Conservation (phyloP, 176 grass and related monocot genomes). For the Eragrostis curvula region DNA sequence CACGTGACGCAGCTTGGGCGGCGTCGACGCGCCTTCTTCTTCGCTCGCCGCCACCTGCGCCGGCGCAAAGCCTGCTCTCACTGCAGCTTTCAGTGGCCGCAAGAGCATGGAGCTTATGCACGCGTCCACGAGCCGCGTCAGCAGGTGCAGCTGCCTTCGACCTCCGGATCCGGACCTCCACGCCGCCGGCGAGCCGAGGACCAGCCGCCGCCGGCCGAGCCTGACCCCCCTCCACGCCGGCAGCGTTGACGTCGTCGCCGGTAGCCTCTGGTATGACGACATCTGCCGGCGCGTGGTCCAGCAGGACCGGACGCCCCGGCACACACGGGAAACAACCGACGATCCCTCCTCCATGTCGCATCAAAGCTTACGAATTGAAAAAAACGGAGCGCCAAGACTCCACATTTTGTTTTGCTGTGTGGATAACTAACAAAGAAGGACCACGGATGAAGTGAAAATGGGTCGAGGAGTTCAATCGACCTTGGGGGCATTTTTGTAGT, state of each 20-base stretch:
- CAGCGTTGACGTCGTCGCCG: slow-evolving; percentile 1
- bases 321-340: background rate
- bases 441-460: background rate
- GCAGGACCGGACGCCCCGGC: slow-evolving; percentile 8
- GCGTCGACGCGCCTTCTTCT: background rate
- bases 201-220: slow-evolving; percentile 21
- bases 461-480: background rate
- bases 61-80: background rate
- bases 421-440: background rate
- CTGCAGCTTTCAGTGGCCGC: background rate
- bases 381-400: background rate
- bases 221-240: slow-evolving; percentile 15
- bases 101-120: slow-evolving; percentile 39
- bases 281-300: slow-evolving; percentile 17
- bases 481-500: background rate
- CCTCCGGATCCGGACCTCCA: background rate
- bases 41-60: background rate
- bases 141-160: slow-evolving; percentile 20
- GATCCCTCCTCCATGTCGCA: slow-evolving; percentile 3
- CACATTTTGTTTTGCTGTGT: background rate
- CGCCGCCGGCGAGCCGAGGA: background rate
- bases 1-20: slow-evolving; percentile 16
- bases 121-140: slow-evolving; percentile 27
- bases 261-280: background rate
- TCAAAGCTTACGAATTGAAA: background rate